Evolutionary conservation across 164 flowering plant genomes (phyloP).

Genomic region (Vitis labrusca): DNA sequence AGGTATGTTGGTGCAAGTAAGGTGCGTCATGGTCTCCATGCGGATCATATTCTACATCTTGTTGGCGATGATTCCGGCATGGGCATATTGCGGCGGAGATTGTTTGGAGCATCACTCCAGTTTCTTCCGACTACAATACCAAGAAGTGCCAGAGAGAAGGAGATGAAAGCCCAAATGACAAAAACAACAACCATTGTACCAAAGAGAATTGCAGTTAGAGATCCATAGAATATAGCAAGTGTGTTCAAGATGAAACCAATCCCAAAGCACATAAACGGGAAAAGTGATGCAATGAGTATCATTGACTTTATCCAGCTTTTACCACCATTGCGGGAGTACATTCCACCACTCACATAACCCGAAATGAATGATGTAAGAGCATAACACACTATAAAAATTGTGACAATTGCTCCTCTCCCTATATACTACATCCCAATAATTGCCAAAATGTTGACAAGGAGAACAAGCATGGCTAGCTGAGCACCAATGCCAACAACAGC

Average conservation of each 20-base stretch:
- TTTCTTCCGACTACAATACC: too few relatives aligned
- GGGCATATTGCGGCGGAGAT: too few relatives aligned
- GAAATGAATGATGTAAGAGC: slow-evolving; percentile 95
- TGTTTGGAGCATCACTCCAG: too few relatives aligned
- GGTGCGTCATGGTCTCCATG: slow-evolving; percentile 97
- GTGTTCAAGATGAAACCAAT: slow-evolving; percentile 82
- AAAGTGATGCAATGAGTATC: slow-evolving; percentile 69
- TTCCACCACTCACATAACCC: slow-evolving; percentile 96
- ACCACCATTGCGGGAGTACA: slow-evolving; percentile 99
- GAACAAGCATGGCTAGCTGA: slow-evolving; percentile 88
- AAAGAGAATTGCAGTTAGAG: slow-evolving; percentile 97
- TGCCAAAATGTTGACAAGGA: slow-evolving; percentile 88
- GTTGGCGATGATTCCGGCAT: slow-evolving; percentile 41
- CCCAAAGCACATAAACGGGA: slow-evolving; percentile 47
- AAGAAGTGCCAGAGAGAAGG: slow-evolving; percentile 90
- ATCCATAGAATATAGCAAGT: slow-evolving; percentile 94
- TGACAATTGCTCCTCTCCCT: slow-evolving; percentile 99
- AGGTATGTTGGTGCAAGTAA: slow-evolving; percentile 98
- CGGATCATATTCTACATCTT: slow-evolving; percentile 91
- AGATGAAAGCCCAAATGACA: slow-evolving; percentile 94
- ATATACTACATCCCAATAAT: slow-evolving; percentile 87
- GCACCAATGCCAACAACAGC: slow-evolving; percentile 99
- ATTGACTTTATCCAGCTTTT: slow-evolving; percentile 95
- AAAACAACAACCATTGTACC: slow-evolving; percentile 98
- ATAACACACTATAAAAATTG: slow-evolving; percentile 93